Base-by-base conservation (phyloP, 768 basidiomycete species). In the Lenzites betulinus region DNA sequence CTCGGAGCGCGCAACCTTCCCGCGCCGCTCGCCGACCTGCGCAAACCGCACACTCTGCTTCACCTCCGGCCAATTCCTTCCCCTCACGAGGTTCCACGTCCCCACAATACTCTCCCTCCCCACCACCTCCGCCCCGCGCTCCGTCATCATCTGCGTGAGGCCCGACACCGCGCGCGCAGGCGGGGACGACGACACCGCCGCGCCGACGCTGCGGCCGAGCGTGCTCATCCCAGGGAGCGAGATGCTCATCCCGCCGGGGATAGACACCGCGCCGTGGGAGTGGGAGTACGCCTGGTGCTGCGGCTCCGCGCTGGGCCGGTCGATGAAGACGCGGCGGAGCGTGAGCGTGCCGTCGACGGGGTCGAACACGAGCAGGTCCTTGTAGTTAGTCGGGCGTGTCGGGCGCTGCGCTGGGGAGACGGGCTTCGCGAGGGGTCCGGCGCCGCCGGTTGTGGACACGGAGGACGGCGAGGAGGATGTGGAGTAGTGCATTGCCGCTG, bases 281-380 rank as follows among this genome's bases (percentile, higher is more conserved):
- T 64, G 28, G 61, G 53, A 28, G 50, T 62, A 33, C 30, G 30
- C 4, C 4, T 33, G 4, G 11, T 33, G 30, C 11, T 33, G 30
- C 11, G 30, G 52, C 50, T 63, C 49, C 71, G 71, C 8, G 58
- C 65, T 39, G 65, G 49, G 67, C 36, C 65, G 71, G 36, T 86
- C 83, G 5, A 87, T 58, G 2, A 73, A 71, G 48, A 90, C 70
- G 1, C 88, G 74, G 25, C 85, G 77, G 46, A 90, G 73, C 0
- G 82, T 81, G 22, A 91, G 75, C 3, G 79, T 73, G 0, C 83
- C 82, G 41, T 84, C 82, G 0, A 71, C 71, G 0, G 87, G 83
- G 66, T 91, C 87, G 65, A 92, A 90, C 2, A 90, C 66, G 18
- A 91, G 78, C 3, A 90, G 61, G 58, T 92, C 89, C 69, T 88